Percentiles rank a stretch among this genome's conserved stretches.
These are phyloP conservation scores for Suillus placidus DNA, from an alignment of 768 basidiomycete genomes.

Conservation along the genomic window DNA sequence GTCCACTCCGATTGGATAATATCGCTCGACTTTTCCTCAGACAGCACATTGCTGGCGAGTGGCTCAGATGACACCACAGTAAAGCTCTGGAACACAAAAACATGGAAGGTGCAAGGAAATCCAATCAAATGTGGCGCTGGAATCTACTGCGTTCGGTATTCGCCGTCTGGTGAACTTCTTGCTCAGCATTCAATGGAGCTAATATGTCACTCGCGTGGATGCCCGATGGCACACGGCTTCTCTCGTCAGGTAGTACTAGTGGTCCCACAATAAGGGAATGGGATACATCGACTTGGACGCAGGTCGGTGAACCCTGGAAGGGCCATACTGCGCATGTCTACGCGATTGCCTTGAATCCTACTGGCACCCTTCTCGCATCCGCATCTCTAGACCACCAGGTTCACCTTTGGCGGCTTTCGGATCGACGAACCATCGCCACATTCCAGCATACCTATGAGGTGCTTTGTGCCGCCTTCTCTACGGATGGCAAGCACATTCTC, in stretches of 20 bases:
- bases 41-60: not conserved
- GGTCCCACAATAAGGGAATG: not conserved
- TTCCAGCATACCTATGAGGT: not conserved
- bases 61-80: not conserved
- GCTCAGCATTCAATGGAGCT: not conserved
- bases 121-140: not conserved
- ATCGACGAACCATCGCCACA: not conserved
- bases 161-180: not conserved
- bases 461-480: not conserved
- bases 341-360: not conserved
- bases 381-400: not conserved
- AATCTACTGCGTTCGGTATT: not conserved
- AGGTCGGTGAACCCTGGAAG: not conserved
- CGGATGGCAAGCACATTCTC: not conserved
- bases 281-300: not conserved
- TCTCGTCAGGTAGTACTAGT: rapidly evolving
- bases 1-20: too few relatives aligned
- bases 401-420: not conserved
- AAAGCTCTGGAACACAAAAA: not conserved
- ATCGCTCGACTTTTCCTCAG: not conserved
- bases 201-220: not conserved
- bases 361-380: not conserved
- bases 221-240: not conserved
- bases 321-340: not conserved
- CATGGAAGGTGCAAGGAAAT: not conserved